Evolutionary conservation across 2,329 filamentous ascomycete species (phyloP).

Genomic region (Hypoxylon sp.): DNA sequence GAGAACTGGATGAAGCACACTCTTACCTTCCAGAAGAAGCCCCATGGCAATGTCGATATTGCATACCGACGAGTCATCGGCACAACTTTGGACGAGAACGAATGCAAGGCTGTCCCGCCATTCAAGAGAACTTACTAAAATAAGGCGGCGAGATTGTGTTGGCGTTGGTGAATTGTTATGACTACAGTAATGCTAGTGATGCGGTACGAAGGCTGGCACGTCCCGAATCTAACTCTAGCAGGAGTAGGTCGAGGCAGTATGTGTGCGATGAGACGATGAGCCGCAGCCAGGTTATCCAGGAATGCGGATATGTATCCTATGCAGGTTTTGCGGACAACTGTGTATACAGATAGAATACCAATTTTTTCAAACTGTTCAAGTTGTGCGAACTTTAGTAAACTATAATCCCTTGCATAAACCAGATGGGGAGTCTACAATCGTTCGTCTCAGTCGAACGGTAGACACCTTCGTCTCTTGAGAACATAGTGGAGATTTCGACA

Average conservation of each 20-base stretch:
- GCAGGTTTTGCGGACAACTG: slow-evolving; percentile 38
- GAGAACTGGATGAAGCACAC: slow-evolving; percentile 99
- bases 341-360: slow-evolving; percentile 47
- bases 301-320: slow-evolving; percentile 45
- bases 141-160: slow-evolving; percentile 4
- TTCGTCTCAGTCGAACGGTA: background rate
- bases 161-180: slow-evolving; percentile 19
- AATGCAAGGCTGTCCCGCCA: slow-evolving; percentile 95
- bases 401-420: background rate
- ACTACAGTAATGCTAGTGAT: slow-evolving; percentile 38
- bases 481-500: background rate
- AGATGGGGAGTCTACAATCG: background rate
- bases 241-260: slow-evolving; percentile 2
- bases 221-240: slow-evolving; percentile 13
- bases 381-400: background rate
- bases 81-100: slow-evolving; percentile 89
- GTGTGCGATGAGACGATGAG: slow-evolving; percentile 11
- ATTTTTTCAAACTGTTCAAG: slow-evolving; percentile 33
- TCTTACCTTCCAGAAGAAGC: slow-evolving; percentile 92
- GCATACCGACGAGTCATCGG: slow-evolving; percentile 86
- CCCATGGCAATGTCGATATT: slow-evolving; percentile 88
- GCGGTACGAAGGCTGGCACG: slow-evolving; percentile 29
- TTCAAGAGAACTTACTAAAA: slow-evolving; percentile 94
- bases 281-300: slow-evolving; percentile 18
- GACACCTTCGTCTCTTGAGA: background rate